Percentiles rank a stretch among this genome's conserved stretches.
Evolutionary conservation across 2,329 filamentous ascomycete genomes (phyloP).

Genomic region (Penicillium digitatum): DNA sequence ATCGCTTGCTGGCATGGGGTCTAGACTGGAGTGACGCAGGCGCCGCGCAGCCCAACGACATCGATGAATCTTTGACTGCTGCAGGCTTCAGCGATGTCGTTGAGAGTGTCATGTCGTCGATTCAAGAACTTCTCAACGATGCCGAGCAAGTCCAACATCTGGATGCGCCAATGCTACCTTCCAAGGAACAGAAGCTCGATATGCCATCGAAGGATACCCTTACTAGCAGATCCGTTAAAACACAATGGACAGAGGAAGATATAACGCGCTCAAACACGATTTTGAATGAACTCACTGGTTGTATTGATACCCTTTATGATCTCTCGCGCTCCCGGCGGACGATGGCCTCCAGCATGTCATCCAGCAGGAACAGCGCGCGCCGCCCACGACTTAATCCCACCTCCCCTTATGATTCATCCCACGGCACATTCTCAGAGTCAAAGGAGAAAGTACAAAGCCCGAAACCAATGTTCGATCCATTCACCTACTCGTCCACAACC

Average conservation of each 20-base stretch:
- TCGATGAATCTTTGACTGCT: slow-evolving; percentile 59
- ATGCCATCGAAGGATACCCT: slow-evolving; percentile 30
- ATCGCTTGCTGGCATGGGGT: slow-evolving; percentile 61
- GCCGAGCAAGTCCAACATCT: slow-evolving; percentile 55
- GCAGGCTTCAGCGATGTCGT: slow-evolving; percentile 62
- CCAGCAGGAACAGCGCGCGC: slow-evolving; percentile 27
- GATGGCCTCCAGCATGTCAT: slow-evolving; percentile 40
- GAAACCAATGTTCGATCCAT: slow-evolving; percentile 24
- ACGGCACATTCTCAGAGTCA: slow-evolving; percentile 38
- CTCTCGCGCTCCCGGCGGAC: slow-evolving; percentile 55
- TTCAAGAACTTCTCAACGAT: slow-evolving; percentile 60
- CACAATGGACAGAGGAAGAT: slow-evolving; percentile 49
- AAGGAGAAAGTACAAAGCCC: slow-evolving; percentile 25
- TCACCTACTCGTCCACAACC: slow-evolving; percentile 25
- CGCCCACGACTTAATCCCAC: slow-evolving; percentile 26
- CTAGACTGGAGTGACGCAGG: slow-evolving; percentile 63
- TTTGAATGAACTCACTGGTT: slow-evolving; percentile 57
- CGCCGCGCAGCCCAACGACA: slow-evolving; percentile 54
- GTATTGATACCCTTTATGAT: slow-evolving; percentile 63
- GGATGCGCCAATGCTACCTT: slow-evolving; percentile 38
- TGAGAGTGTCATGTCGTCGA: slow-evolving; percentile 60
- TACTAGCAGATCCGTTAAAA: slow-evolving; percentile 35
- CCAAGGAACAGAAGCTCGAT: slow-evolving; percentile 35
- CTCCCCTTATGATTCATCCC: slow-evolving; percentile 30
- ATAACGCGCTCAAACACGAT: slow-evolving; percentile 55